These are phyloP conservation scores for Amaranthus palmeri DNA, from an alignment of 148 eudicot genomes.

Conservation along the genomic window DNA sequence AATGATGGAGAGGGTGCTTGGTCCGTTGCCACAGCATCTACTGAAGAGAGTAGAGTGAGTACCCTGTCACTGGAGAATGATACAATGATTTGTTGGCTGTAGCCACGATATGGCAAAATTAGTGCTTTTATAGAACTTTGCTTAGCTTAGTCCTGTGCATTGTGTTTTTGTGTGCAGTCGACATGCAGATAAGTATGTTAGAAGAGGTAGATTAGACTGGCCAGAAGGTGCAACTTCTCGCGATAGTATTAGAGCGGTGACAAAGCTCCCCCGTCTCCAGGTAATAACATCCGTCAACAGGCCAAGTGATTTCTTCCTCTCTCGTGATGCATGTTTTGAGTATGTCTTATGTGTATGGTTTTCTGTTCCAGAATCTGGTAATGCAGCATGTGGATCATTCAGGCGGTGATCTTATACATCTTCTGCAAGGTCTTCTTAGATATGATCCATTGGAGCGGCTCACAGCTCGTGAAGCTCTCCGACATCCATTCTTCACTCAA, in stretches of 20 bases:
- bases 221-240: slow-evolving; percentile 45
- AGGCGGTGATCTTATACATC: slow-evolving; percentile 45
- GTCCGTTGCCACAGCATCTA: slow-evolving; percentile 76
- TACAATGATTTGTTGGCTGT: too few relatives aligned
- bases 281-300: background rate
- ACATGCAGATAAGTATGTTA: slow-evolving; percentile 44
- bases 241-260: slow-evolving; percentile 46
- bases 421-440: slow-evolving; percentile 46
- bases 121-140: background rate
- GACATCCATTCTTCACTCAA: slow-evolving; percentile 33
- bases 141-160: background rate
- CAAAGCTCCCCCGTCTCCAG: slow-evolving; percentile 48
- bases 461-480: slow-evolving; percentile 43
- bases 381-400: slow-evolving; percentile 61
- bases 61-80: background rate
- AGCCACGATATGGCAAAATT: too few relatives aligned
- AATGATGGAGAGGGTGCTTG: slow-evolving; percentile 89
- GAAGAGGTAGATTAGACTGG: slow-evolving; percentile 51
- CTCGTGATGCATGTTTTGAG: background rate
- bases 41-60: slow-evolving; percentile 58
- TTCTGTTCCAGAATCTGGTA: slow-evolving; percentile 32
- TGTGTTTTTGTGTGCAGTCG: slow-evolving; percentile 26
- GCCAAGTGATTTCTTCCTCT: too few relatives aligned
- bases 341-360: too few relatives aligned
- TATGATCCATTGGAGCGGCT: slow-evolving; percentile 33